Conservation (phyloP, 371 early-diverging fungal genomes). For the Rhizopus arrhizus region DNA sequence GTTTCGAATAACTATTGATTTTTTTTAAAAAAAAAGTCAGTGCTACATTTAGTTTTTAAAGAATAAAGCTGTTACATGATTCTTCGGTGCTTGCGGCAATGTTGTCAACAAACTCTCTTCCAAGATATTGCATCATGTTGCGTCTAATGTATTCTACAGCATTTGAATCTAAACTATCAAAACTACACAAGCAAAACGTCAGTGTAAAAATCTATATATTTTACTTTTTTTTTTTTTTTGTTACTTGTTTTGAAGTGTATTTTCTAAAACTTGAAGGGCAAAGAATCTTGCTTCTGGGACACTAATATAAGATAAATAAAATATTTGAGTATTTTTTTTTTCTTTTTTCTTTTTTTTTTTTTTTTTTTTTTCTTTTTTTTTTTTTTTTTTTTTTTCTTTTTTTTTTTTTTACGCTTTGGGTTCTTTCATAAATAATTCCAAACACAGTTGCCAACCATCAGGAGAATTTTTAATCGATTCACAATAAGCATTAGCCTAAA, state of each 20-base stretch:
- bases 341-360: neutral
- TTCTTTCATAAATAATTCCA: conserved; percentile 75
- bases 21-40: neutral
- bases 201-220: no score
- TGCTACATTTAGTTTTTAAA: neutral
- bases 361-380: neutral
- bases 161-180: conserved; percentile 55
- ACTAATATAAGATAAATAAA: conserved; percentile 34
- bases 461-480: conserved; percentile 77
- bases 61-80: conserved; percentile 47
- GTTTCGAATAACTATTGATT: conserved; percentile 72
- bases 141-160: conserved; percentile 65
- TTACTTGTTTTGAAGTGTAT: conserved; percentile 68
- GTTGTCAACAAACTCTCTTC: conserved; percentile 62
- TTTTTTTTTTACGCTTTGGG: conserved; percentile 66
- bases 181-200: conserved; percentile 30
- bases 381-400: neutral
- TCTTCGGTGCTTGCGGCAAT: conserved; percentile 54
- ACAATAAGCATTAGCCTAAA: conserved; percentile 85
- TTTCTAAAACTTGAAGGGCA: conserved; percentile 85
- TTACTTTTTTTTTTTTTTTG: neutral
- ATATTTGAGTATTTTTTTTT: neutral
- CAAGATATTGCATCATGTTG: conserved; percentile 73
- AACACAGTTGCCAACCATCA: conserved; percentile 87
- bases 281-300: conserved; percentile 82